A percentile compares a stretch with the other conserved stretches of the same genome.
These are phyloP conservation scores for Fusarium sp. DNA, from an alignment of 2,329 filamentous ascomycete species.

Conservation along the genomic window DNA sequence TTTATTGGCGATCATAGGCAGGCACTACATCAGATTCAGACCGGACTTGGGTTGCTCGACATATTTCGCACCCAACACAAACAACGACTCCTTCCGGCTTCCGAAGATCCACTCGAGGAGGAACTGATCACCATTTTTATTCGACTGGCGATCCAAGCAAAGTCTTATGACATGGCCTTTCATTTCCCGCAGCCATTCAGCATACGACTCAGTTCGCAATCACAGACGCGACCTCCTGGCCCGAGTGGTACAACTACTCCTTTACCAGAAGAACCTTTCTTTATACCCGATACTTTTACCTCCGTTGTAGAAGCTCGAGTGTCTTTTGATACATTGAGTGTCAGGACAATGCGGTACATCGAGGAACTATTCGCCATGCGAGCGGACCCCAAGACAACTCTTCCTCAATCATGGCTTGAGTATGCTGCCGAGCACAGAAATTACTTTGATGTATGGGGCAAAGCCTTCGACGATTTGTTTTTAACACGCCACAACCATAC, in stretches of 20 bases:
- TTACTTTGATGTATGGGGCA: constrained; percentile 67
- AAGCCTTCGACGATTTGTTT: constrained; percentile 68
- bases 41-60: constrained; percentile 67
- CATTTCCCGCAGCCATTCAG: constrained; percentile 74
- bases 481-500: constrained; percentile 61
- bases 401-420: constrained; percentile 62
- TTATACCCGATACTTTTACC: constrained; percentile 56
- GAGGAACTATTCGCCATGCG: constrained; percentile 64
- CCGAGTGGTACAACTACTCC: constrained; percentile 59
- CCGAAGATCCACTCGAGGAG: constrained; percentile 65
- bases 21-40: constrained; percentile 72
- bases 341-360: constrained; percentile 69
- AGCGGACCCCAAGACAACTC: constrained; percentile 65
- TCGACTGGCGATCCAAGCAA: constrained; percentile 73
- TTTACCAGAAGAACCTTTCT: constrained; percentile 47
- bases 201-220: constrained; percentile 57
- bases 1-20: constrained; percentile 73
- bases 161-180: constrained; percentile 77
- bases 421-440: constrained; percentile 62
- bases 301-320: constrained; percentile 67
- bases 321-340: constrained; percentile 68
- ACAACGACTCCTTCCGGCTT: constrained; percentile 40
- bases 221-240: constrained; percentile 56
- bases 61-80: constrained; percentile 62
- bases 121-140: constrained; percentile 74